phyloP scores from a whole-genome alignment of 2,329 filamentous ascomycete species.

The Scedosporium aurantiacum region DNA sequence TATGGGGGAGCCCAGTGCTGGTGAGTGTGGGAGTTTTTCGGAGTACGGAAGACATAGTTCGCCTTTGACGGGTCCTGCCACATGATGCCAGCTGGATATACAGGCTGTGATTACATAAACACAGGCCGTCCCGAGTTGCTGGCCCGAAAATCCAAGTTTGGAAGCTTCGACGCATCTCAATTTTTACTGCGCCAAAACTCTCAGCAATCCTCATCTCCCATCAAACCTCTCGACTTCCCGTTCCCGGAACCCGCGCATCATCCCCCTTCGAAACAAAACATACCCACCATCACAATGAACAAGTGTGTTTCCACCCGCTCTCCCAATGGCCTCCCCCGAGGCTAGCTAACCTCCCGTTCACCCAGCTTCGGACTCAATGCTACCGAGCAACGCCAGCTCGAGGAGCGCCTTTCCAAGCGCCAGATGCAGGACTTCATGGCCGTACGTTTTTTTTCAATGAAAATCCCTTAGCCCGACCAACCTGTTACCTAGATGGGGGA shows the following conservation, averaged over 20 bases:
- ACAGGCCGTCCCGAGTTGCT: no score
- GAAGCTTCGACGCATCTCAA: no score
- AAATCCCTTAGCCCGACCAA: background rate
- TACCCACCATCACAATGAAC: background rate
- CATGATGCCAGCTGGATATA: no score
- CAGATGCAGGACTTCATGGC: slow-evolving; percentile 99
- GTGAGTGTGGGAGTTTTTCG: no score
- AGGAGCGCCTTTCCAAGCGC: slow-evolving; percentile 90
- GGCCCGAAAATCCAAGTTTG: no score
- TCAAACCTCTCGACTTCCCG: background rate
- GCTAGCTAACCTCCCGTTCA: background rate
- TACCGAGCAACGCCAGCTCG: slow-evolving; percentile 83
- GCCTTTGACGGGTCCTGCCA: no score
- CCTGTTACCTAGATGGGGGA: background rate
- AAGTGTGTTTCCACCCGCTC: background rate
- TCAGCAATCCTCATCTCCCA: background rate
- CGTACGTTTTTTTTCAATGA: slow-evolving; percentile 43
- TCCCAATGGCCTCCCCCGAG: background rate
- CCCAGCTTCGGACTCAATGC: slow-evolving; percentile 11
- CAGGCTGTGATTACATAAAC: no score
- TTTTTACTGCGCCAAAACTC: no score
- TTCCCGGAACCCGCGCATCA: background rate
- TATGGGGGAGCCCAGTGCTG: no score
- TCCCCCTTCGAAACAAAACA: background rate
- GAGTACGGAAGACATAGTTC: no score